Evolutionary conservation across 495 filamentous ascomycete genomes (phyloP), one percentile per base, ranked within the genome.

Genomic region (Staphylotrichum longicolle): DNA sequence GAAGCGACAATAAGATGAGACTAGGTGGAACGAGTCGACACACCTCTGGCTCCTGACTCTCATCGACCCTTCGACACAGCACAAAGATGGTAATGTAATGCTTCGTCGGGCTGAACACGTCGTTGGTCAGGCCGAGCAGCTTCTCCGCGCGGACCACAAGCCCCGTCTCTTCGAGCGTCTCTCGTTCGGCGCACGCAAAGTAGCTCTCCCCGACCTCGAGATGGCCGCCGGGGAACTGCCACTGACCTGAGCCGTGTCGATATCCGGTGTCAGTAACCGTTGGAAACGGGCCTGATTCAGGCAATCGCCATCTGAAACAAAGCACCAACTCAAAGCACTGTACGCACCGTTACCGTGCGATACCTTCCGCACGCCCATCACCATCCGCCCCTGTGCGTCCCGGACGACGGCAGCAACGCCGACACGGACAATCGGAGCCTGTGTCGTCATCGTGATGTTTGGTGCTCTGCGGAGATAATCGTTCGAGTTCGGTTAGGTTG

Each of bases 21-120:
- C 37, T 2, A 39, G 37, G 37, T 2, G 37, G 37, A 39, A 7
- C 37, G 37, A 39, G 37, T 39, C 6, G 1, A 73, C 78, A 62
- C 56, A 88, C 84, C 76, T 76, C 39, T 2, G 85, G 83, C 60
- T 81, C 65, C 34, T 76, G 70, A 2, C 53, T 42, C 27, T 74
- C 74, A 15, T 82, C 78, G 5, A 71, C 65, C 49, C 78, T 66
- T 39, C 49, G 57, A 46, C 79, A 83, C 4, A 66, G 61, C 65
- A 89, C 78, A 61, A 86, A 89, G 14, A 88, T 66, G 2, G 87
- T 90, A 44, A 89, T 76, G 62, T 90, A 90, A 64, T 90, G 87
- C 69, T 83, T 85, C 0, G 75, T 75, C 0, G 66, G 70, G 2
- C 65, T 64, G 63, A 89, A 85, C n/a, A 85, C 62, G 57, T 82